Evolutionary conservation across 495 filamentous ascomycete species (phyloP).

Genomic region (Penicillium maclennaniae): DNA sequence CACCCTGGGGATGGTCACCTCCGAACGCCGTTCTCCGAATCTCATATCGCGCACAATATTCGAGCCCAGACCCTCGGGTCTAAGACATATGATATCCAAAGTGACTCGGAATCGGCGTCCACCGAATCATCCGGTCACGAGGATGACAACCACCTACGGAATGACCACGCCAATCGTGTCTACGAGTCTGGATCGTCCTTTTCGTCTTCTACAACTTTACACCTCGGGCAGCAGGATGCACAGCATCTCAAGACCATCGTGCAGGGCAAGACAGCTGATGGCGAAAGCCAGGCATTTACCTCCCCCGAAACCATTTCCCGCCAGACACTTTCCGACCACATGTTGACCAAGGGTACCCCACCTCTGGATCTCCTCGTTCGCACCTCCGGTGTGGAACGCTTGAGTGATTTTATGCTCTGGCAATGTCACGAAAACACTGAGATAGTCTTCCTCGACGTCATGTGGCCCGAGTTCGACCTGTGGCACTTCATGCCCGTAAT

Average conservation of each 20-base stretch:
- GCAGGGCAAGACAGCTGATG: conserved; percentile 18
- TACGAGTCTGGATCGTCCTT: conserved; percentile 56
- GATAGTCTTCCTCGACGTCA: conserved; percentile 82
- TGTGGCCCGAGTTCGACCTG: conserved; percentile 96
- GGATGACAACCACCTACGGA: conserved; percentile 28
- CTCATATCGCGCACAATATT: conserved; percentile 80
- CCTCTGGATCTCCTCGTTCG: conserved; percentile 86
- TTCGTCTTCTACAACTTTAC: conserved; percentile 52
- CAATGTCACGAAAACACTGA: conserved; percentile 91
- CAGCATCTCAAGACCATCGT: conserved; percentile 25
- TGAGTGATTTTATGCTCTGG: conserved; percentile 99
- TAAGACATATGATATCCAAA: conserved; percentile 33
- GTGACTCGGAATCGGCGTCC: conserved; percentile 37
- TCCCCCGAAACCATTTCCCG: conserved; percentile 86
- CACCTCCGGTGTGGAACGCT: conserved; percentile 83
- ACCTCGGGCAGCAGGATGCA: conserved; percentile 36
- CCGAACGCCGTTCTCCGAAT: conserved; percentile 75
- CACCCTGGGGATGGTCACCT: conserved; percentile 35
- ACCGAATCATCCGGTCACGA: conserved; percentile 31
- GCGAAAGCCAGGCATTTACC: conserved; percentile 25
- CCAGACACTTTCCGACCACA: conserved; percentile 70
- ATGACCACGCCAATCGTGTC: conserved; percentile 26
- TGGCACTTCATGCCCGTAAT: conserved; percentile 92
- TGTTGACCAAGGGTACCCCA: conserved; percentile 79
- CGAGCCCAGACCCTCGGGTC: conserved; percentile 51